Percentiles rank a stretch among this genome's conserved stretches.
These are phyloP conservation scores for Parietaria judaica DNA, from an alignment of 306 rosid species.

Conservation along the genomic window DNA sequence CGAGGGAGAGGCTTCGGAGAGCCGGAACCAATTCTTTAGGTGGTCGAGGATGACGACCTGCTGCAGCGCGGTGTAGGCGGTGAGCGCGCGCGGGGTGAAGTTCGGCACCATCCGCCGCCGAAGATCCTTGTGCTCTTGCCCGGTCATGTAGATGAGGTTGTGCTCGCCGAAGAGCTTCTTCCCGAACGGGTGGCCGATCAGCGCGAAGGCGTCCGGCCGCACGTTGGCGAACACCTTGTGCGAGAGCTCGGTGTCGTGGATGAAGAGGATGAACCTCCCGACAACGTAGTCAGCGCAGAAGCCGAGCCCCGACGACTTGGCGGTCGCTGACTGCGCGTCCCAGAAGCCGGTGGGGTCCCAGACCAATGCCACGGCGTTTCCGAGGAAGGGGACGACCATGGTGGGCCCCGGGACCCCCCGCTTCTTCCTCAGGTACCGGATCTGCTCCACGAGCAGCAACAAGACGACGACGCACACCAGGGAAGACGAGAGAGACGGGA, in stretches of 20 bases:
- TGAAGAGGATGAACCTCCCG: constrained; percentile 68
- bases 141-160: constrained; percentile 78
- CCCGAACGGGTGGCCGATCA: constrained; percentile 87
- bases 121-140: constrained; percentile 71
- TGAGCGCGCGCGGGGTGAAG: constrained; percentile 68
- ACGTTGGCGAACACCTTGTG: constrained; percentile 81
- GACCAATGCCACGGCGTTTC: constrained; percentile 60
- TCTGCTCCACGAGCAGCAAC: constrained; percentile 50
- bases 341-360: constrained; percentile 60
- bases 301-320: constrained; percentile 44
- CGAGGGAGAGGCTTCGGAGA: neutral
- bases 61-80: constrained; percentile 65
- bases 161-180: constrained; percentile 87
- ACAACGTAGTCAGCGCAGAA: constrained; percentile 62
- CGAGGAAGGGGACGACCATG: constrained; percentile 53
- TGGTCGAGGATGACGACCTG: constrained; percentile 66
- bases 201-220: constrained; percentile 55
- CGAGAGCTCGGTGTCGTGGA: constrained; percentile 68
- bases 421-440: constrained; percentile 52
- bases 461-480: constrained; percentile 20
- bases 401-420: constrained; percentile 51
- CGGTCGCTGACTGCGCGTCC: constrained; percentile 49
- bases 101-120: constrained; percentile 86
- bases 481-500: constrained; percentile 26
- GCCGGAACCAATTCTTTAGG: constrained; percentile 41